Base-by-base conservation (phyloP, 495 filamentous ascomycete species). In the Penicillium herquei region DNA sequence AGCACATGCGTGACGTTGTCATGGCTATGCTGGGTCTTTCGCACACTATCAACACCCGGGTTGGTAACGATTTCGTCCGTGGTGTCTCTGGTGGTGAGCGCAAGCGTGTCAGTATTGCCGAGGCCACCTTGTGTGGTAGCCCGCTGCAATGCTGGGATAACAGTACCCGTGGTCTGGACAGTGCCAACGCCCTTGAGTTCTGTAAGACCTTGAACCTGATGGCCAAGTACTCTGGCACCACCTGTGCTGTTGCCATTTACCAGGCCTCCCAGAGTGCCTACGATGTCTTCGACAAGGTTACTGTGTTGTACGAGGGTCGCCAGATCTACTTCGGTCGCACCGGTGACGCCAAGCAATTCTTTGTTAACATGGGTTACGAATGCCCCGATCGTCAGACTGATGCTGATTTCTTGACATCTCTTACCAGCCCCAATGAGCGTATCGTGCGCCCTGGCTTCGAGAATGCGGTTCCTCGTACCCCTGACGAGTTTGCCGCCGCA, bases 201-300 rank as follows among this genome's bases (percentile, higher is more conserved):
- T 78, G 81, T 62, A 89, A 88, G 65, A 89, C 88, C 1, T 74
- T 94, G 52, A 82, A 88, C 17, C 73, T 91, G 52, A 83, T 90
- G 71, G 87, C 90, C 16, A 85, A 91, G 63, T 81, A 91, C 52
- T 86, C 89, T 68, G 81, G 88, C 60, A 87, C 84, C 0, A 87
- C 84, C 17, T 90, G 87, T 11, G 89, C 91, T 39, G 90, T 92
- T 11, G 89, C 88, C 3, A 81, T 94, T 14, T 95, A 93, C 70
- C 90, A 95, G 70, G 90, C 90, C 2, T 87, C 84, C 9, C 90
- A 96, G 69, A 88, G 83, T 62, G 95, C 94, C 53, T 96, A 94
- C 68, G 72, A 78, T 59, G 62, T 76, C 16, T 87, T 87, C 52
- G 85, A 87, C 65, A 87, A 86, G 64, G 79, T 80, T 7, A 73